These are phyloP conservation scores for Malassezia nana DNA, from an alignment of 1,284 basidiomycete species.

Conservation along the genomic window DNA sequence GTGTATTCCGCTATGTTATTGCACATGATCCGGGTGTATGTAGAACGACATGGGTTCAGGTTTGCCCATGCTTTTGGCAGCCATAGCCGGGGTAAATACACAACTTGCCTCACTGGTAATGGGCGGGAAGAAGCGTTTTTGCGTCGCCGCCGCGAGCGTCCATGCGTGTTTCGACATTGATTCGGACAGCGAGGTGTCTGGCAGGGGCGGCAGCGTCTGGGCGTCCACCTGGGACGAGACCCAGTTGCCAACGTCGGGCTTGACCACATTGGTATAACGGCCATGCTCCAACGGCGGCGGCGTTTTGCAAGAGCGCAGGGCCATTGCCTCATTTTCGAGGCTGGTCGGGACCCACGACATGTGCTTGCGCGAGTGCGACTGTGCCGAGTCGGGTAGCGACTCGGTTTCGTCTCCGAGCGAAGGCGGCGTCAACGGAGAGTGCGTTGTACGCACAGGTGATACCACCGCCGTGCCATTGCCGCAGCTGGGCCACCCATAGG, in stretches of 20 bases:
- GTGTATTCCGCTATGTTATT: background rate
- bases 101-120: background rate
- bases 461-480: background rate
- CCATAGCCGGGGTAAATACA: background rate
- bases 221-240: background rate
- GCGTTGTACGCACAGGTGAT: background rate
- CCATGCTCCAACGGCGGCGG: background rate
- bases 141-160: background rate
- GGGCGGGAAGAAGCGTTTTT: background rate
- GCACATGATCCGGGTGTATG: constrained; percentile 3
- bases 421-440: background rate
- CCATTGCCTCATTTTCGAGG: background rate
- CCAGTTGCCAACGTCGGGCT: background rate
- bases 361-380: background rate
- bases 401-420: background rate
- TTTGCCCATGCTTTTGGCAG: background rate
- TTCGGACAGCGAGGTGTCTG: background rate
- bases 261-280: background rate
- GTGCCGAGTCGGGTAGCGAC: background rate
- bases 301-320: background rate
- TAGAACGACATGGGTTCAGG: background rate
- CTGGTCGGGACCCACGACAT: background rate
- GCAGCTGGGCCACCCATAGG: background rate
- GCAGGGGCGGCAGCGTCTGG: background rate
- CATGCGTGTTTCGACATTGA: background rate